phyloP scores from a whole-genome alignment of 75 land plant species.

The Chamaecyparis obtusa region DNA sequence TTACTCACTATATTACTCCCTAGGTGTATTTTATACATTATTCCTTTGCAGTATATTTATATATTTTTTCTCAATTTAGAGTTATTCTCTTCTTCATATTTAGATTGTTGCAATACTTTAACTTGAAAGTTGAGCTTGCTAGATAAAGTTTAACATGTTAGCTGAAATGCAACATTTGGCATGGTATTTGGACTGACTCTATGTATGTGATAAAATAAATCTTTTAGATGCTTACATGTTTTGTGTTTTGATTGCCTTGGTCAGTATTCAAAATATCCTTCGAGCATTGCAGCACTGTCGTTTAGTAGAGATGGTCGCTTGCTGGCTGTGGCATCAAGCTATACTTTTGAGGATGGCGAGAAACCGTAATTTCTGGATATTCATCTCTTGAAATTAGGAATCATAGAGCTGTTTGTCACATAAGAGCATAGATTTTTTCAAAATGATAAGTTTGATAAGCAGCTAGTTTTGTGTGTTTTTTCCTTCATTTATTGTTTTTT shows the following conservation, averaged over 20 bases:
- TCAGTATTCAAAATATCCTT: conserved; percentile 94
- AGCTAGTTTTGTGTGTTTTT: not conserved
- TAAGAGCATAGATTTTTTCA: not conserved
- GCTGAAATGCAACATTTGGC: not conserved
- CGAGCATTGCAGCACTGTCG: conserved; percentile 91
- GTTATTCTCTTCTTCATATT: not conserved
- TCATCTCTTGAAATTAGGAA: not conserved
- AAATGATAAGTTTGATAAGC: not conserved
- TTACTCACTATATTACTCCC: not conserved
- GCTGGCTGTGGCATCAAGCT: conserved; percentile 97
- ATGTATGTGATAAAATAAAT: not conserved
- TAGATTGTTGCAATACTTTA: not conserved
- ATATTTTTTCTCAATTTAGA: not conserved
- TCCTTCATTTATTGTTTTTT: conserved; percentile 8
- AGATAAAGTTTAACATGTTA: not conserved
- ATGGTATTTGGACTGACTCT: not conserved
- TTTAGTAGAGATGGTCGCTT: conserved; percentile 97
- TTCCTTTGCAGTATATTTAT: not conserved
- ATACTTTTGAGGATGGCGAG: conserved; percentile 97
- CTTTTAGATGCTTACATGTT: not conserved
- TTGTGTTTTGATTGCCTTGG: not conserved
- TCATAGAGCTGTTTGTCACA: not conserved
- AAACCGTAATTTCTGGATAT: conserved; percentile 56
- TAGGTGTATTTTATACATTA: not conserved
- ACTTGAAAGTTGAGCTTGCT: not conserved